phyloP scores from a whole-genome alignment of 169 alveolate species.

The Plasmodium yoelii region DNA sequence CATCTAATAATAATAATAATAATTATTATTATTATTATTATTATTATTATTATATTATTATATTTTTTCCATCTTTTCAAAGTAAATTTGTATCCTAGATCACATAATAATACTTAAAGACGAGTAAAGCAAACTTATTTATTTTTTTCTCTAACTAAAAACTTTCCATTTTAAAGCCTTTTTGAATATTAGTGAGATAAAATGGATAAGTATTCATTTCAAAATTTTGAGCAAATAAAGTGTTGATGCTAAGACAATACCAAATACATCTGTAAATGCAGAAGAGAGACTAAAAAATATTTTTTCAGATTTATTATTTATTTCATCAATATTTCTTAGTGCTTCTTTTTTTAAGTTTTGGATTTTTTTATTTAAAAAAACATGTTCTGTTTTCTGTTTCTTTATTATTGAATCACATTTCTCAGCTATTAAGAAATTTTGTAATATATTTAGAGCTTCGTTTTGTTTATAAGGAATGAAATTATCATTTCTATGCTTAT shows the following conservation, averaged over 20 bases:
- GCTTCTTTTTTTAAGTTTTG: constrained; percentile 67
- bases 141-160: not conserved
- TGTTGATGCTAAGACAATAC: constrained; percentile 52
- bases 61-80: no score
- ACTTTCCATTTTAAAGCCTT: no score
- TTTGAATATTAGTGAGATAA: not conserved
- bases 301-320: constrained; percentile 48
- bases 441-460: constrained; percentile 42
- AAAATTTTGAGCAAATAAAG: constrained; percentile 22
- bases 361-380: constrained; percentile 54
- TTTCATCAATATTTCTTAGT: constrained; percentile 38
- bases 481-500: not conserved
- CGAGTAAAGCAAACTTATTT: no score
- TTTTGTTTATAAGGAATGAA: constrained; percentile 2
- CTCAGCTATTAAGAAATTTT: constrained; percentile 42
- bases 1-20: no score
- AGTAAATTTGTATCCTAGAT: no score
- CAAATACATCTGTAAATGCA: constrained; percentile 64
- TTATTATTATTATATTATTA: no score
- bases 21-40: no score
- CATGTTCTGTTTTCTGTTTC: constrained; percentile 49
- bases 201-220: constrained; percentile 7
- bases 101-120: no score
- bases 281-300: constrained; percentile 72
- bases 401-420: constrained; percentile 56